These are phyloP conservation scores for Solanum corneliomulleri DNA, from an alignment of 257 asterid species.

Conservation along the genomic window DNA sequence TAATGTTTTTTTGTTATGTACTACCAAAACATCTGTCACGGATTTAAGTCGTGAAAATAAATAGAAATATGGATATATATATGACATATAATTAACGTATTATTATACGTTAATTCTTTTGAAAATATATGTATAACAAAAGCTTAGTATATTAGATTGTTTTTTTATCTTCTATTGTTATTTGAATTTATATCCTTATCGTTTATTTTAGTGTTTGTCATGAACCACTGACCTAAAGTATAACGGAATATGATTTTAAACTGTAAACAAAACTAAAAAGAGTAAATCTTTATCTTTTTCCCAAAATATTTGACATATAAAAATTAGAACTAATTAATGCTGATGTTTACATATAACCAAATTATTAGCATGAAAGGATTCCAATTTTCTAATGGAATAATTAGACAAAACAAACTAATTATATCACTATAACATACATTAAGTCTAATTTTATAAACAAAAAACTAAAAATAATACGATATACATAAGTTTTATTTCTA, in stretches of 20 bases:
- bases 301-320: not conserved
- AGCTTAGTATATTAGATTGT: rapidly evolving
- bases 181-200: not conserved
- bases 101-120: rapidly evolving
- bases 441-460: too few relatives aligned
- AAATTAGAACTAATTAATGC: too few relatives aligned
- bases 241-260: not conserved
- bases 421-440: not conserved
- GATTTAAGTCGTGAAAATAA: not conserved
- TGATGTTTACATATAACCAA: too few relatives aligned
- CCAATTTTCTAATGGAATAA: not conserved
- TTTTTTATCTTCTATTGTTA: not conserved
- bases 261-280: not conserved
- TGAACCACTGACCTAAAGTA: not conserved
- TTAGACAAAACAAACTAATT: not conserved
- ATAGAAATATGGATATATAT: too few relatives aligned
- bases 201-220: not conserved
- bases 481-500: too few relatives aligned
- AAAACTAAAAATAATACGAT: too few relatives aligned
- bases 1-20: not conserved
- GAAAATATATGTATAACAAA: not conserved
- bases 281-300: not conserved
- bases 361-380: not conserved
- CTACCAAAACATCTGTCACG: not conserved
- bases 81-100: rapidly evolving